A percentile compares a stretch with the other conserved stretches of the same genome.
These are phyloP conservation scores for Lachnellula hyalina DNA, from an alignment of 2,329 filamentous ascomycete species.

Conservation along the genomic window DNA sequence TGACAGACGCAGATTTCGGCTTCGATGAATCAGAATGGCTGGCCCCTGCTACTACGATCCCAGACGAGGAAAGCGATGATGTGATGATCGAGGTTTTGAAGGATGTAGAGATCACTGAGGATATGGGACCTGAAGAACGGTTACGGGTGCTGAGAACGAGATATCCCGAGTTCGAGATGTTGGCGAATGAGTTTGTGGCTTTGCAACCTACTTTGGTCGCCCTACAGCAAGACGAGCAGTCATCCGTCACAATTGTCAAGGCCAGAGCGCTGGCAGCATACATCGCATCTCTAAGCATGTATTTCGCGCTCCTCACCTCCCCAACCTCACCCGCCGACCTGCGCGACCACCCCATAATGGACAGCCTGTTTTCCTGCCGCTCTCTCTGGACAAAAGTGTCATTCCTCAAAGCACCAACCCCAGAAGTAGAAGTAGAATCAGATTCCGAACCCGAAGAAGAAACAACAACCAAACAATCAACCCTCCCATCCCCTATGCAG, in stretches of 20 bases:
- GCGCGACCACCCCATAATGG: conserved; percentile 88
- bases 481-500: conserved; percentile 26
- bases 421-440: conserved; percentile 31
- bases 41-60: conserved; percentile 46
- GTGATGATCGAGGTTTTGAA: conserved; percentile 84
- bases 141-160: conserved; percentile 69
- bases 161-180: conserved; percentile 88
- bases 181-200: conserved; percentile 61
- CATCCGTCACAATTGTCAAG: conserved; percentile 49
- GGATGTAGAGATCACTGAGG: conserved; percentile 72
- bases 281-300: conserved; percentile 80
- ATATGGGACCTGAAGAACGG: conserved; percentile 71
- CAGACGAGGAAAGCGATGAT: conserved; percentile 41
- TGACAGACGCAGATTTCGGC: conserved; percentile 88
- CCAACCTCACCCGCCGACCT: conserved; percentile 72
- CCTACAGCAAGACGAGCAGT: conserved; percentile 43
- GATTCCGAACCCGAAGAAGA: conserved; percentile 19
- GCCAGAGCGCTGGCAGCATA: conserved; percentile 81
- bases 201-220: conserved; percentile 53
- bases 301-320: conserved; percentile 89
- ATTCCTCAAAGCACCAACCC: conserved; percentile 43
- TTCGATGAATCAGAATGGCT: conserved; percentile 89
- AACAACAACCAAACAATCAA: not conserved
- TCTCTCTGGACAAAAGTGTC: conserved; percentile 75
- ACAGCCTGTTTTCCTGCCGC: conserved; percentile 71